Percentiles rank a stretch among this genome's conserved stretches.
phyloP scores from a whole-genome alignment of 2,329 filamentous ascomycete species.

The Fusarium liriodendri region DNA sequence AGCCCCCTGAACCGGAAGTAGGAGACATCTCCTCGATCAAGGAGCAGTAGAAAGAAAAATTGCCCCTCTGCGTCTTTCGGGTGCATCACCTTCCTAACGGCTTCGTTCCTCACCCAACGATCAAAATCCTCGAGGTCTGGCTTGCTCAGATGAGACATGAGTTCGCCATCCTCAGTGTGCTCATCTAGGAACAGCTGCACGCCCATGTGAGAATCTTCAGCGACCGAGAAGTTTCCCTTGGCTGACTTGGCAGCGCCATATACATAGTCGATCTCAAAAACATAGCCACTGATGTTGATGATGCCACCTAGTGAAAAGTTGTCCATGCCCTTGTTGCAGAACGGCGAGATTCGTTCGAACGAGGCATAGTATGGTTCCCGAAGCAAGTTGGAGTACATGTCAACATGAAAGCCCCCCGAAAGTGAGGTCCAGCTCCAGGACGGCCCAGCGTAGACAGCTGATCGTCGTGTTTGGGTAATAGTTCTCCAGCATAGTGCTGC shows the following conservation, averaged over 20 bases:
- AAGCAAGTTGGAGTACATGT: background rate
- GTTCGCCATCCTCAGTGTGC: background rate
- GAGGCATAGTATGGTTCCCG: background rate
- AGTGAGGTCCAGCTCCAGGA: slow-evolving; percentile 1
- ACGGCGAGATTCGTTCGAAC: background rate
- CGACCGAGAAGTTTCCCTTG: background rate
- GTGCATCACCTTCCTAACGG: background rate
- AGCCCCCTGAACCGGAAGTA: background rate
- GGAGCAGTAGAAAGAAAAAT: background rate
- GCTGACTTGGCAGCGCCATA: background rate
- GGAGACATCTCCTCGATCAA: background rate
- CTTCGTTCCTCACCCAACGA: background rate
- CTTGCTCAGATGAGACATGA: background rate
- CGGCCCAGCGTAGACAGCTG: background rate
- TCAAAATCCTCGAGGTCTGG: background rate
- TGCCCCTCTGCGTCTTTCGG: background rate
- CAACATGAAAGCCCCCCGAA: background rate
- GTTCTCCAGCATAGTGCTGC: background rate
- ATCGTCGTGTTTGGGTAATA: background rate
- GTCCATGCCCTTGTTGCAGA: background rate
- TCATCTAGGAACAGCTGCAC: background rate
- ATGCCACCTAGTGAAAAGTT: background rate
- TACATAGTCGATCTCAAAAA: background rate
- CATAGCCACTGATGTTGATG: background rate
- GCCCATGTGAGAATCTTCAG: background rate